Percentiles rank a stretch among this genome's conserved stretches.
These are phyloP conservation scores for Ceratobasidium theobromae DNA, from an alignment of 1,284 basidiomycete genomes.

Conservation along the genomic window DNA sequence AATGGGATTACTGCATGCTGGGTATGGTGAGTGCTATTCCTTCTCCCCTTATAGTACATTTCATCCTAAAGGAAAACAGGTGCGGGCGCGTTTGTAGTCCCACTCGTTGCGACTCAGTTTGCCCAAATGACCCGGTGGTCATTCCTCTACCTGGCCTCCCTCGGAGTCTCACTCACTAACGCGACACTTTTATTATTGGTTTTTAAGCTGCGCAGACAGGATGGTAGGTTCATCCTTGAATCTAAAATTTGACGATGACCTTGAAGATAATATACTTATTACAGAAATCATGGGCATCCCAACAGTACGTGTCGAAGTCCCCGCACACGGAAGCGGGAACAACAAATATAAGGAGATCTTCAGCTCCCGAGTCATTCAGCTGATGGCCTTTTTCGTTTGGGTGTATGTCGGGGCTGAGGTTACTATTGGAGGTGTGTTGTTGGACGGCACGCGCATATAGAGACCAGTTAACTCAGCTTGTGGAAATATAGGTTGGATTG, in stretches of 20 bases:
- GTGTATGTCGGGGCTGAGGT: slow-evolving; percentile 39
- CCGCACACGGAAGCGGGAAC: slow-evolving; percentile 8
- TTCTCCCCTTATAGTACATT: neutral
- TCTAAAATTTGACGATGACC: neutral
- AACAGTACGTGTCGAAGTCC: neutral
- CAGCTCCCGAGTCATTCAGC: slow-evolving; percentile 30
- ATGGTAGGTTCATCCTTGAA: slow-evolving; percentile 39
- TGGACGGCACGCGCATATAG: too few species aligned
- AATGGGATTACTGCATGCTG: slow-evolving; percentile 59
- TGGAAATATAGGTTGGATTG: slow-evolving; percentile 6
- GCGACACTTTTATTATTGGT: slow-evolving; percentile 49
- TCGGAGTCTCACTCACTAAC: slow-evolving; percentile 57
- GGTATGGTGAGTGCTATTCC: slow-evolving; percentile 50
- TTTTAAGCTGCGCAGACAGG: slow-evolving; percentile 58
- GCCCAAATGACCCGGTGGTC: slow-evolving; percentile 55
- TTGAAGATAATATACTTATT: neutral
- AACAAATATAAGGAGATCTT: slow-evolving; percentile 33
- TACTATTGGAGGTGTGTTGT: slow-evolving; percentile 37
- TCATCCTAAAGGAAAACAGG: neutral
- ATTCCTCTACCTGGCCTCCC: slow-evolving; percentile 63
- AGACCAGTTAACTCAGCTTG: neutral
- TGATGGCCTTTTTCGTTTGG: slow-evolving; percentile 37
- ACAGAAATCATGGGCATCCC: slow-evolving; percentile 11
- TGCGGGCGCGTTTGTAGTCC: slow-evolving; percentile 57
- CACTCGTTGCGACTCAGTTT: slow-evolving; percentile 66